Base-by-base conservation (phyloP, 352 stramenopile genomes). In the Lagenidium sp. region DNA sequence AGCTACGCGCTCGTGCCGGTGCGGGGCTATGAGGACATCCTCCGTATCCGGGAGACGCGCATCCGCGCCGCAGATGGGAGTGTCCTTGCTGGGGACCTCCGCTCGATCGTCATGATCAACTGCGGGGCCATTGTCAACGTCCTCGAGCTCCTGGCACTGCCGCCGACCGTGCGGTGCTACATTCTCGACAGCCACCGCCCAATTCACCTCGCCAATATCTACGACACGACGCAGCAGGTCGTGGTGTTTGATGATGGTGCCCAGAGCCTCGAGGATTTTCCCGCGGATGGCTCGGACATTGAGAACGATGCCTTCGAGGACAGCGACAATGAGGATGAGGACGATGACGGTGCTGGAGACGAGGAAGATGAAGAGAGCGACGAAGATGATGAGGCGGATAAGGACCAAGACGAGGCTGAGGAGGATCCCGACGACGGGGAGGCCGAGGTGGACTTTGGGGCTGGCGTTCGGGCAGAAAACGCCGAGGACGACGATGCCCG, bases 181-280 rank as follows among this genome's bases (percentile, higher is more conserved):
- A 84, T 99, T 6, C 75, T 98, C 36, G 95, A 99, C 69, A 95
- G 77, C 47, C 92, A 97, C 57, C 73, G 94, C 1, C 95, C 95
- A 7, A 85, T 98, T 36, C 94, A 99, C 66, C 78, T 98, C 50
- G 81, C 90, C 11, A 99, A 99, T 64, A 82, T 98, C 21, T 95
- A 99, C 65, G 72, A 92, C 31, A 50, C 68, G 19, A 63, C 71
- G 41, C 70, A 85, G 50, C 79, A 86, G 47, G 62, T 93, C 36
- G 69, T 90, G 2, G 65, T 93, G 22, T 90, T 93, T 55, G 80
- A 93, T 22, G 80, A 93, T 38, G 80, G 75, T 6, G 70, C 75
- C 8, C 57, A 87, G 44, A 44, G 46, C 11, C 45, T 86, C 18
- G 80, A 87, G 4, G 78, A 87, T 29, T 90, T 85, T 47, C 78